phyloP scores from a whole-genome alignment of 2,329 filamentous ascomycete species.

The Coniella lustricola region DNA sequence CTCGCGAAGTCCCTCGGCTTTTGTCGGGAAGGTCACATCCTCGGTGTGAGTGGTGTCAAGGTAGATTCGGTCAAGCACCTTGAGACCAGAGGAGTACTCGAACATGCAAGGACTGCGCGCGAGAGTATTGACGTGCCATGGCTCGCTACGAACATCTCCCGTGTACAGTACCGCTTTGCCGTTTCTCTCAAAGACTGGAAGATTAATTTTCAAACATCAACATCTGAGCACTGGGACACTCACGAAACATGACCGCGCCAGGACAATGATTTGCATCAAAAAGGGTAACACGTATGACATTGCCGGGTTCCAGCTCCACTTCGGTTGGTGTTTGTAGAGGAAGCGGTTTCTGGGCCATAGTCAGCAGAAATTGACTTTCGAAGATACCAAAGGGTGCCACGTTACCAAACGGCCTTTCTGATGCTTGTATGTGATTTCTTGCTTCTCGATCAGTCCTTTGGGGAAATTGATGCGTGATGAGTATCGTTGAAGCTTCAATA shows the following conservation, averaged over 20 bases:
- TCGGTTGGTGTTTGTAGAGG: slow-evolving; percentile 72
- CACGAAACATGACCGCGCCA: slow-evolving; percentile 82
- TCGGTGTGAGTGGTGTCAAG: slow-evolving; percentile 74
- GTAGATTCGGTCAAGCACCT: slow-evolving; percentile 72
- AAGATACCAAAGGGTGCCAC: not conserved
- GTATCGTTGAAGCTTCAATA: slow-evolving; percentile 73
- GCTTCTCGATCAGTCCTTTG: slow-evolving; percentile 67
- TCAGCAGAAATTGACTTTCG: not conserved
- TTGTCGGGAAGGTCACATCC: slow-evolving; percentile 44
- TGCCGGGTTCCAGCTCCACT: slow-evolving; percentile 65
- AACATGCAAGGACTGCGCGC: slow-evolving; percentile 64
- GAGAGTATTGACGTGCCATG: slow-evolving; percentile 76
- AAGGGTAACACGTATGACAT: slow-evolving; percentile 70
- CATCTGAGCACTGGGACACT: slow-evolving; percentile 18
- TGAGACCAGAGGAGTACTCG: slow-evolving; percentile 62
- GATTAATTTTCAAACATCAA: not conserved
- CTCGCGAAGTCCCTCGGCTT: slow-evolving; percentile 70
- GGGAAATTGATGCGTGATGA: slow-evolving; percentile 76
- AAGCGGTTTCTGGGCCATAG: slow-evolving; percentile 56
- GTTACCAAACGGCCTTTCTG: slow-evolving; percentile 60
- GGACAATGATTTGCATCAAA: slow-evolving; percentile 90
- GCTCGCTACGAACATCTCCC: slow-evolving; percentile 78
- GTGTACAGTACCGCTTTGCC: slow-evolving; percentile 76
- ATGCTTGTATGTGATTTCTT: slow-evolving; percentile 69
- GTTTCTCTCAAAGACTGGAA: slow-evolving; percentile 63